Base-by-base conservation (phyloP, 2,329 filamentous ascomycete genomes). In the Sporothrix variecibatus region DNA sequence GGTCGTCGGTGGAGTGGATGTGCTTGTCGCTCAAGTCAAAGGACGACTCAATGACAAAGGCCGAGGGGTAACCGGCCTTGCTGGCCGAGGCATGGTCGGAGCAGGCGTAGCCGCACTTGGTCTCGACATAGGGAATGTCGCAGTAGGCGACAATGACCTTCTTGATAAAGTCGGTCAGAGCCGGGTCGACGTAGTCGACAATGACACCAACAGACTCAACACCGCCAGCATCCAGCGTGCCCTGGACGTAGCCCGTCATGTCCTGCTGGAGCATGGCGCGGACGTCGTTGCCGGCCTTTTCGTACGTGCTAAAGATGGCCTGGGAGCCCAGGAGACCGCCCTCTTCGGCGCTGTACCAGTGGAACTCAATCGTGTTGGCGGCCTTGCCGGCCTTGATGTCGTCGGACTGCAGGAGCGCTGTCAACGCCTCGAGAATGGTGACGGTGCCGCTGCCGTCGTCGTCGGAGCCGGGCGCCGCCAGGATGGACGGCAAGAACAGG, bases 191-290 rank as follows among this genome's bases (percentile, higher is more conserved):
- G 79, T 88, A 98, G 83, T 98, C 95, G 4, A 93, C 94, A 79
- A 98, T 97, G 71, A 98, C 93, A 60, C 95, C 95, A 2, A 98
- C 93, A 64, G 91, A 92, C 86, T 98, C 95, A 5, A 90, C 88
- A 82, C 93, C 87, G 75, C 94, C 94, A 2, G 93, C 92, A 77
- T 96, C 93, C 26, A 96, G 84, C 0, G 94, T 97, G 79, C 91
- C 91, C 81, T 95, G 90, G 5, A 94, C 88, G 81, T 92, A 98
- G 23, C 95, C 95, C 1, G 94, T 97, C 95, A 98, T 98, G 83
- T 98, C 95, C 83, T 98, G 95, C 85, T 98, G 95, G 72, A 98
- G 89, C 96, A 98, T 98, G 46, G 95, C 95, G 84, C 95, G 97
- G 82, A 98, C 88, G 77, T 95, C 90, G 34, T 91, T 89, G 43